Percentiles rank a stretch among this genome's conserved stretches.
Evolutionary conservation across 352 stramenopile genomes (phyloP).

Genomic region (Phytophthora litchii): DNA sequence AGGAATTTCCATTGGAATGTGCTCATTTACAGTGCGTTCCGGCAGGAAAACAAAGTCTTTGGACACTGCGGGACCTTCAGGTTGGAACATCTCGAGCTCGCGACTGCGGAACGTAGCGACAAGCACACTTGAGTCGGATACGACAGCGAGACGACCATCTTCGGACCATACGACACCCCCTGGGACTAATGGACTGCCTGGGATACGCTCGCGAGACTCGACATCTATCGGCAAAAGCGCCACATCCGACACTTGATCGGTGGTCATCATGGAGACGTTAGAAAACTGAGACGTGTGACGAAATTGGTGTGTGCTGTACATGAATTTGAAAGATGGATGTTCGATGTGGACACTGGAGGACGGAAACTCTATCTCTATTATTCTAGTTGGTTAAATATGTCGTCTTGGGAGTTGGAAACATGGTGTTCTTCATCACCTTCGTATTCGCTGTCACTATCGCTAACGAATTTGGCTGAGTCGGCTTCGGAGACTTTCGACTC

Average conservation of each 20-base stretch:
- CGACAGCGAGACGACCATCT: slow-evolving; percentile 73
- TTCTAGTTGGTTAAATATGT: slow-evolving; percentile 37
- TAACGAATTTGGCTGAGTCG: slow-evolving; percentile 5
- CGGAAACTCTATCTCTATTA: slow-evolving; percentile 1
- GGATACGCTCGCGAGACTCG: slow-evolving; percentile 72
- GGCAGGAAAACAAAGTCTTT: slow-evolving; percentile 86
- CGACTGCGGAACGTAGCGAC: slow-evolving; percentile 81
- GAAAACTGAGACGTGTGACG: slow-evolving; percentile 25
- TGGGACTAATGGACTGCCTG: slow-evolving; percentile 69
- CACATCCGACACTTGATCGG: slow-evolving; percentile 15
- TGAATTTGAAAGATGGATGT: not conserved
- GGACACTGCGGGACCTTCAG: slow-evolving; percentile 73
- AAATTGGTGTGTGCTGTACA: slow-evolving; percentile 16
- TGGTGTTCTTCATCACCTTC: slow-evolving; percentile 11
- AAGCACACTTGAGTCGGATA: slow-evolving; percentile 76
- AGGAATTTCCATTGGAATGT: slow-evolving; percentile 57
- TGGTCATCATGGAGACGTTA: slow-evolving; percentile 25
- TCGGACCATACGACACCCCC: slow-evolving; percentile 73
- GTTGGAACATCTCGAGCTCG: slow-evolving; percentile 84
- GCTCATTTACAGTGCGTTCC: slow-evolving; percentile 42
- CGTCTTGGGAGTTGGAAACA: slow-evolving; percentile 2
- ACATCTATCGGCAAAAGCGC: slow-evolving; percentile 32
- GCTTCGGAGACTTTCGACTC: not conserved
- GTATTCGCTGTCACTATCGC: slow-evolving; percentile 11
- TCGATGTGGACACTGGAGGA: slow-evolving; percentile 12